These are phyloP conservation scores for Davidsoniella australis DNA, from an alignment of 2,329 filamentous ascomycete species.

Conservation along the genomic window DNA sequence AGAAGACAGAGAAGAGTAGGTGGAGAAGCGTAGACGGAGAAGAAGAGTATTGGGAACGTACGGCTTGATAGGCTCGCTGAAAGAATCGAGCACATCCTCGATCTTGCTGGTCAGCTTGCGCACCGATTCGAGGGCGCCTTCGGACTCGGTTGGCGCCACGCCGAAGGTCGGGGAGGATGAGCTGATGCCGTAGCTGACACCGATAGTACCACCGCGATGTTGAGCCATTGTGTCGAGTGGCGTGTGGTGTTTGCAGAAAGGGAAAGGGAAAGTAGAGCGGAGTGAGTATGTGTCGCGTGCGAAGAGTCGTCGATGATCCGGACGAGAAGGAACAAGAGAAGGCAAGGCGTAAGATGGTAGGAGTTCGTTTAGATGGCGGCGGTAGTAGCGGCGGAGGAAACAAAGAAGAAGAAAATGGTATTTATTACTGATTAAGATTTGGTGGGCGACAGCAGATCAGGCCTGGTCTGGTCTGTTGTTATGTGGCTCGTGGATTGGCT, in stretches of 20 bases:
- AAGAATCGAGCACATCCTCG: slow-evolving; percentile 75
- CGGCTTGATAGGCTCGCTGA: slow-evolving; percentile 89
- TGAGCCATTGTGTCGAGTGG: slow-evolving; percentile 21
- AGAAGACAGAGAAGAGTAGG: too few relatives aligned
- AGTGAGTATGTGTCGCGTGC: background rate
- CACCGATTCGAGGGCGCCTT: slow-evolving; percentile 72
- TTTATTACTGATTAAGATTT: too few relatives aligned
- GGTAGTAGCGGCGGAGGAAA: too few relatives aligned
- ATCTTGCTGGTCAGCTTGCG: slow-evolving; percentile 95
- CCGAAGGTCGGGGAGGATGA: slow-evolving; percentile 52
- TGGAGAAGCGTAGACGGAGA: slow-evolving; percentile 1
- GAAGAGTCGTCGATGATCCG: background rate
- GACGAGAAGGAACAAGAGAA: background rate
- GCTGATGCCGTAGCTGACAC: slow-evolving; percentile 66
- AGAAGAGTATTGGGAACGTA: slow-evolving; percentile 33
- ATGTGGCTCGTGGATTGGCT: background rate
- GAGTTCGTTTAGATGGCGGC: too few relatives aligned
- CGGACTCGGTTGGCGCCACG: slow-evolving; percentile 38
- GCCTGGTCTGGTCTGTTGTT: background rate
- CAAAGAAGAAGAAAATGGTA: too few relatives aligned
- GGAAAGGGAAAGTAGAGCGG: slow-evolving; percentile 2
- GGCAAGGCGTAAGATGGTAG: too few relatives aligned
- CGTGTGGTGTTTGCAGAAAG: background rate
- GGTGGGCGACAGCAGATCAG: too few relatives aligned
- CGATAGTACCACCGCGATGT: slow-evolving; percentile 32